Evolutionary conservation across 2,329 filamentous ascomycete species (phyloP), one percentile per base, ranked within the genome.

Genomic region (Dactylonectria macrodidyma): DNA sequence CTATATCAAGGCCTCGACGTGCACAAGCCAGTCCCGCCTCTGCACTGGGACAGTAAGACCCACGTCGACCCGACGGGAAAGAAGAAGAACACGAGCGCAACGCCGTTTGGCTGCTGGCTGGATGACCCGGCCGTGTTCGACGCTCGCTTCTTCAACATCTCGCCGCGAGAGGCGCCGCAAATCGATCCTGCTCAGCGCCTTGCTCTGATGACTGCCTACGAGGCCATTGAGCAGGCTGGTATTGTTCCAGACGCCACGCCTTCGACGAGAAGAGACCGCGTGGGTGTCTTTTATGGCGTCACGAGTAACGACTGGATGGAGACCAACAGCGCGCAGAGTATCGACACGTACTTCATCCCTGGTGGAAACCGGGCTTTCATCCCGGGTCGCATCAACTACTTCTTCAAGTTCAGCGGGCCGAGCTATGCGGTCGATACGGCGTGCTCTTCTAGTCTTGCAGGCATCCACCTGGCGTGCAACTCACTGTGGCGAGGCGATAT

Each of bases 241-340:
- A 88, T 90, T 68, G 89, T 91, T 1, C 87, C 89, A 0, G 88
- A 91, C 73, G 84, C 88, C 56, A 91, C 89, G 0, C 88, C 89
- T 0, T 91, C 90, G 0, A 91, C 89, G 1, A 87, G 89, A 3
- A 70, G 75, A 0, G 73, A 82, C n/a, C 80, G 85, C 0, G 89
- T 94, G 41, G 93, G 92, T 44, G 91, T 90, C 0, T 95, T 93
- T 76, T 94, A 93, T 69, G 93, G 92, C 30, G 90, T 92, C 76
- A 92, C 92, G 1, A 93, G 91, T 59, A 91, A 95, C 69, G 93
- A 95, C 76, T 95, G 91, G 87, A 87, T 91, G 81, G 93, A 95
- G 88, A 89, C 93, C 65, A 95, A 95, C 77, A 89, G 88, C 10
- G 88, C 88, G 0, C 90, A 95, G 75, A 89, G 93, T 6, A 83